Evolutionary conservation across 73 alveolate species (phyloP), one percentile per base, ranked within the genome.

Genomic region (Paramecium caudatum): DNA sequence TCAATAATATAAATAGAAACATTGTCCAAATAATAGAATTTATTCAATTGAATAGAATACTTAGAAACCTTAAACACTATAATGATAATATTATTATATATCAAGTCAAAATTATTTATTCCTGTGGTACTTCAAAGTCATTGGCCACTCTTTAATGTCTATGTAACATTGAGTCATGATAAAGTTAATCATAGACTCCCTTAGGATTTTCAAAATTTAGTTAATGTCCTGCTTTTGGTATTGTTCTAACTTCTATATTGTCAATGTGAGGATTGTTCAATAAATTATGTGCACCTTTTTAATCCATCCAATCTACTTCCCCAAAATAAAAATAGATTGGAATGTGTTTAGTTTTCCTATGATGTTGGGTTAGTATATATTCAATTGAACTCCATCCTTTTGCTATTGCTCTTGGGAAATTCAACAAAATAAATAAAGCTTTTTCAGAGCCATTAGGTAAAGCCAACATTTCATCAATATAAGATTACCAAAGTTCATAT

Each of bases 361-460:
- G 15, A 10, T 74, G 43, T 8, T 45, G 17, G 17, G 68, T 74
- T 45, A 74, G 43, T 12, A 65, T 65, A 41, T 74, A 74, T 43
- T 74, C 88, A 9, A 74, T 74, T 16, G 88, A 74, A 23, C 43
- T 45, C 47, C 47, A 30, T 7, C 65, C 62, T 19, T 21, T 16
- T 1, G 88, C 68, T 6, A 37, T 39, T 12, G 43, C 88, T 43
- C 88, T 74, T 16, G 88, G 88, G 47, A 74, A 74, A 21, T 74
- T 10, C n/a, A 74, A 74, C 32, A 74, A 37, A 17, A 41, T 41
- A 74, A 74, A 74, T 21, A 74, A 7, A n/a, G 88, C 88, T 21
- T 74, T 74, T 25, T 74, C 88, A 16, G 88, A 74, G 5, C 88
- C 88, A 37, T 41, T 43, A 19, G 88, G 88, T 74, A 74, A 74